Evolutionary conservation across 495 filamentous ascomycete species (phyloP), one percentile per base, ranked within the genome.

Genomic region (Xylaria scruposa): DNA sequence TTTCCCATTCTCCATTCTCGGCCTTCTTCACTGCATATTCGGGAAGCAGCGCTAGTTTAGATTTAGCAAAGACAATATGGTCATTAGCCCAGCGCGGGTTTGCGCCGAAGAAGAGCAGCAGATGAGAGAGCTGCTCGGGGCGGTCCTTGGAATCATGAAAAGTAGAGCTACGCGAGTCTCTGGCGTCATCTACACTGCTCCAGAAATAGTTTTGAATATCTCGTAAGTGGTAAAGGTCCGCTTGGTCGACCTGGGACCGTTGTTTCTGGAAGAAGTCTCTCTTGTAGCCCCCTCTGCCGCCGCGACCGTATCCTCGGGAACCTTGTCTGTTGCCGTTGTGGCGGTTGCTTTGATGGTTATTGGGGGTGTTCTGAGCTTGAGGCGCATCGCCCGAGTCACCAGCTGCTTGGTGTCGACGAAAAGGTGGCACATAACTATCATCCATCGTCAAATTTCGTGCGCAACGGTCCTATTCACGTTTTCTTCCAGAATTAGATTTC

Each of bases 51-150:
- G 42, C 13, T 47, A 79, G 54, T 9, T 61, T 73, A 4, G 74
- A 70, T 47, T 75, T 76, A 29, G 70, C 76, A 58, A 79, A 77
- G 44, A 79, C 67, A 62, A 79, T 74, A 5, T 58, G 65, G 8
- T 79, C 72, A n/a, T 31, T 36, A 4, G 13, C 42, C 77, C 77
- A 79, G 42, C 70, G 74, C 17, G 74, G 70, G 69, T 76, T 68
- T n/a, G 73, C 61, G 31, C 38, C 36, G 4, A 3, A 10, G 53
- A 75, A 76, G n/a, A 78, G 68, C 19, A 76, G 42, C 58, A 77
- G 8, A 51, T 71, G 66, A 4, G 69, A 59, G 15, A 75, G 68
- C 59, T 79, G 46, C 17, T 49, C 66, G 0, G 60, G 44, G 53
- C 49, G 36, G n/a, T 53, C 56, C 70, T 70, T 67, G 6, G 72